These are phyloP conservation scores for Hydnomerulius pinastri DNA, from an alignment of 768 basidiomycete species.

Conservation along the genomic window DNA sequence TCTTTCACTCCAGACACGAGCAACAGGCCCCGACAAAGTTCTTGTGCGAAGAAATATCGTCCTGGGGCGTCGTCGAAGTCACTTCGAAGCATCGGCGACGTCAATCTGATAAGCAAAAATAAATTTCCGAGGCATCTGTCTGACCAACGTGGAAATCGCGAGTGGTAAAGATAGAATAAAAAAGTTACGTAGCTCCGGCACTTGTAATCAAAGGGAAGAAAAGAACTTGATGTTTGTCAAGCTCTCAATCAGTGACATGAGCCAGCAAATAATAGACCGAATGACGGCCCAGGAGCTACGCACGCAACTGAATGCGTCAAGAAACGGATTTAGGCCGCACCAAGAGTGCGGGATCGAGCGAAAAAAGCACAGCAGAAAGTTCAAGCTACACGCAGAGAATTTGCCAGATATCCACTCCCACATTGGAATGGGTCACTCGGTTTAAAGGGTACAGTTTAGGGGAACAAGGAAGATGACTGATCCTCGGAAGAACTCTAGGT, in stretches of 20 bases:
- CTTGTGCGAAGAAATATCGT: slow-evolving; percentile 1
- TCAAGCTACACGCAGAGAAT: too few species aligned
- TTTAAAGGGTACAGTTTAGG: background rate
- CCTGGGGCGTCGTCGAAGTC: background rate
- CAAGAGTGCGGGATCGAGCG: background rate
- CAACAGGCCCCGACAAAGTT: background rate
- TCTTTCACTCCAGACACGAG: background rate
- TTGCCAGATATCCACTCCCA: background rate
- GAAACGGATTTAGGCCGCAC: background rate
- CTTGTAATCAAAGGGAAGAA: too few species aligned
- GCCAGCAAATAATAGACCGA: background rate
- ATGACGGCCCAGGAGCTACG: background rate
- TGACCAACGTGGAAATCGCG: background rate
- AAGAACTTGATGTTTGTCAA: background rate
- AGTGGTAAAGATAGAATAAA: background rate
- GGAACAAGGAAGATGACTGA: too few species aligned
- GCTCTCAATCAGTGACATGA: background rate
- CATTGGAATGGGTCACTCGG: background rate
- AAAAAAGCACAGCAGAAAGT: background rate
- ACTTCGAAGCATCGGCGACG: background rate
- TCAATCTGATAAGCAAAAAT: slow-evolving; percentile 1
- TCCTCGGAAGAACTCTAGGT: too few species aligned
- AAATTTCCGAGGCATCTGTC: background rate
- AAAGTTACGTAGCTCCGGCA: background rate
- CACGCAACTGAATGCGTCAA: background rate